phyloP scores from a whole-genome alignment of 2,329 filamentous ascomycete genomes.

The Fusarium camptoceras region DNA sequence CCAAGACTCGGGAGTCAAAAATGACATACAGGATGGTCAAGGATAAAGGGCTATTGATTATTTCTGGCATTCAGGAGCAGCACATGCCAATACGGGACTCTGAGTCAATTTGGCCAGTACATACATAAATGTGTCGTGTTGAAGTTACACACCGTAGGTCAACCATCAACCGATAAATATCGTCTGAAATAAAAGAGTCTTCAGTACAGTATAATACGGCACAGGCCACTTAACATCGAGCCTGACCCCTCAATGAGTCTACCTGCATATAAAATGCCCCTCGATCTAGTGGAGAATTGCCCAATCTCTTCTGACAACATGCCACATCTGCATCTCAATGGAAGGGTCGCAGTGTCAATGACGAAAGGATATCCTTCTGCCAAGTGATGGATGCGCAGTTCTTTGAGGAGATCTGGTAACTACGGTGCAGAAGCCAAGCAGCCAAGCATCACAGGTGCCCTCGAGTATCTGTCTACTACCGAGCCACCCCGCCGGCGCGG shows the following conservation, averaged over 20 bases:
- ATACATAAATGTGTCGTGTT: neutral
- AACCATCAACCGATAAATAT: conserved; percentile 24
- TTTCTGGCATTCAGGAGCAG: conserved; percentile 17
- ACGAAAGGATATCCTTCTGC: conserved; percentile 23
- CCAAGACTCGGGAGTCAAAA: conserved; percentile 23
- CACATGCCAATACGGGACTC: conserved; percentile 16
- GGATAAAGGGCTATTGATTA: conserved; percentile 13
- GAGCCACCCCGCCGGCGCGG: conserved; percentile 34
- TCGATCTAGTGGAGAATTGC: conserved; percentile 48
- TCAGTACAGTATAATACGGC: conserved; percentile 6
- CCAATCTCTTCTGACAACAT: conserved; percentile 44
- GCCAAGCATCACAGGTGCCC: conserved; percentile 21
- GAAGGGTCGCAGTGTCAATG: conserved; percentile 25
- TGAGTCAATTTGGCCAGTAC: conserved; percentile 5
- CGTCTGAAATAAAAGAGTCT: conserved; percentile 11
- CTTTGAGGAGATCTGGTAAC: conserved; percentile 16
- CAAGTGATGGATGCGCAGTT: conserved; percentile 15
- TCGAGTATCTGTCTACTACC: conserved; percentile 12
- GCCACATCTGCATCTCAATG: conserved; percentile 42
- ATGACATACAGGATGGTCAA: conserved; percentile 36
- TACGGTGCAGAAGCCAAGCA: conserved; percentile 9
- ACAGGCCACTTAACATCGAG: conserved; percentile 11
- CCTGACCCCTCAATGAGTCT: conserved; percentile 24
- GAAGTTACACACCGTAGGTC: conserved; percentile 6
- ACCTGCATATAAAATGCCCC: conserved; percentile 30